A percentile compares a stretch with the other conserved stretches of the same genome.
Conservation (phyloP, 78 protist genomes). For the Emiliania huxleyi region DNA sequence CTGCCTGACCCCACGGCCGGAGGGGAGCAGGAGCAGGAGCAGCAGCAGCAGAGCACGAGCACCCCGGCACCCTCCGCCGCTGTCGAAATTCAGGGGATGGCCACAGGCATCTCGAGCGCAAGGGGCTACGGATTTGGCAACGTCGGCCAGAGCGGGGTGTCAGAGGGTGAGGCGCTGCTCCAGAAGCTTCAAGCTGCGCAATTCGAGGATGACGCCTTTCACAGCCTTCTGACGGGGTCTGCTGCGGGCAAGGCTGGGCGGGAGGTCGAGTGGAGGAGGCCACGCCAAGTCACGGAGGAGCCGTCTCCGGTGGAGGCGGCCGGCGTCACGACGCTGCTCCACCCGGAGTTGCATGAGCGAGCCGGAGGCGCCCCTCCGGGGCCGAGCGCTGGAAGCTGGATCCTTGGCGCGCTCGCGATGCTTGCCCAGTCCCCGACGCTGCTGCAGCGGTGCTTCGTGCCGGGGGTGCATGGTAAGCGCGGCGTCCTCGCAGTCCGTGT, state of each 20-base stretch:
- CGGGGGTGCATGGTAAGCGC: background rate
- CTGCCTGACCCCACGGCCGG: background rate
- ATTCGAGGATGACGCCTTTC: background rate
- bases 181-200: background rate
- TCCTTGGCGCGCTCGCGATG: background rate
- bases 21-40: background rate
- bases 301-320: background rate
- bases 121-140: background rate
- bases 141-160: background rate
- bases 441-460: background rate
- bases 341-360: background rate
- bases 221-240: background rate
- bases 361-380: too few relatives aligned
- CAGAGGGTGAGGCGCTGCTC: background rate
- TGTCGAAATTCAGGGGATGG: background rate
- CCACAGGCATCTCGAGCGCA: background rate
- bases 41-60: too few relatives aligned
- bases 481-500: background rate
- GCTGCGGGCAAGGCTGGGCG: background rate
- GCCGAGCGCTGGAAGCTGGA: background rate
- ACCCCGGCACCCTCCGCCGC: background rate
- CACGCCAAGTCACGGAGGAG: too few relatives aligned
- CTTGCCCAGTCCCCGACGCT: background rate
- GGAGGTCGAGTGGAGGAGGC: background rate
- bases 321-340: background rate